A percentile compares a stretch with the other conserved stretches of the same genome.
phyloP scores from a whole-genome alignment of 352 stramenopile species.

The Phytophthora ohioensis region DNA sequence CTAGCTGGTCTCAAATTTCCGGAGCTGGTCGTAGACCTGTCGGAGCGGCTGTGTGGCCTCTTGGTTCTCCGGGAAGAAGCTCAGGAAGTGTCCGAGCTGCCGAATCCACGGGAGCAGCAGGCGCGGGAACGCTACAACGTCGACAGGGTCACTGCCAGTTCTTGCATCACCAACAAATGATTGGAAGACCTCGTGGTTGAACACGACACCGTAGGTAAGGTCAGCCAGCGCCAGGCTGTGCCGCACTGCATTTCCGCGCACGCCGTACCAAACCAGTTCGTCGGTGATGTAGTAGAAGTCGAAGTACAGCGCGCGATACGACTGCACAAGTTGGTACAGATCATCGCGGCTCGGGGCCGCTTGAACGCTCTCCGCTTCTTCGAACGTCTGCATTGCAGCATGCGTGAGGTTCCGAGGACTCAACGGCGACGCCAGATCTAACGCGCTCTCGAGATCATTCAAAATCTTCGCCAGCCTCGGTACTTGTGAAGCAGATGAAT shows the following conservation, averaged over 20 bases:
- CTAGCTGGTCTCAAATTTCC: slow-evolving; percentile 69
- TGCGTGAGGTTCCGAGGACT: slow-evolving; percentile 63
- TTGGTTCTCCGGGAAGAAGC: slow-evolving; percentile 89
- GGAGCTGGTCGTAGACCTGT: slow-evolving; percentile 83
- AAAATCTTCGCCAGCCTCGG: slow-evolving; percentile 63
- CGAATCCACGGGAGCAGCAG: slow-evolving; percentile 87
- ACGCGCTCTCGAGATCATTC: slow-evolving; percentile 63
- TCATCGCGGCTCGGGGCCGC: slow-evolving; percentile 44
- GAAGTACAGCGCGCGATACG: slow-evolving; percentile 88
- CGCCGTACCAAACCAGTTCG: slow-evolving; percentile 89
- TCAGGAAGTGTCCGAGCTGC: slow-evolving; percentile 89
- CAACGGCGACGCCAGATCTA: slow-evolving; percentile 75
- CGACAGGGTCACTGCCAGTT: slow-evolving; percentile 24
- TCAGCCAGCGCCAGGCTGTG: slow-evolving; percentile 86
- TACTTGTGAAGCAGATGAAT: slow-evolving; percentile 21
- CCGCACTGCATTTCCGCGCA: slow-evolving; percentile 83
- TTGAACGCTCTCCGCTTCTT: slow-evolving; percentile 38
- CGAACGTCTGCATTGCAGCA: slow-evolving; percentile 46
- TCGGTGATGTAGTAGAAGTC: slow-evolving; percentile 94
- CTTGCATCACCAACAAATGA: slow-evolving; percentile 55
- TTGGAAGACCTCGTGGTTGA: slow-evolving; percentile 87
- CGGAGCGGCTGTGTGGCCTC: slow-evolving; percentile 80
- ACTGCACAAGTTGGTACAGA: slow-evolving; percentile 73
- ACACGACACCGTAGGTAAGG: slow-evolving; percentile 85
- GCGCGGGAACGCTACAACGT: slow-evolving; percentile 58